Base-by-base conservation (phyloP, 1,284 basidiomycete genomes). In the Cryptococcus maquisensis region DNA sequence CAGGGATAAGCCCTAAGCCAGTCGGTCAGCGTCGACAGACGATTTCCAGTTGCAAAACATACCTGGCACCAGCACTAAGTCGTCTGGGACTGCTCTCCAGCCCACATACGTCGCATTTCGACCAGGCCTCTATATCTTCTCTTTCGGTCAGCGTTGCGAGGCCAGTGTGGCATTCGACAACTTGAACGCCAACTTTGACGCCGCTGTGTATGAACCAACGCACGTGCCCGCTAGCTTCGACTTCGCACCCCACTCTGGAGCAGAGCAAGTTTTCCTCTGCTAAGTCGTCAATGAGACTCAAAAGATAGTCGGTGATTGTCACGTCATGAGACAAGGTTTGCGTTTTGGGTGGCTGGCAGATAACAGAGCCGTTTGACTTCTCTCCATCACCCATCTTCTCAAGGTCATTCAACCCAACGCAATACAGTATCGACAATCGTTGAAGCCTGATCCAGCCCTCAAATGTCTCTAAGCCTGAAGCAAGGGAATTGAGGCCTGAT, bases 391-490 rank as follows among this genome's bases (percentile, higher is more conserved):
- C 39, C 3, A 26, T 26, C 15, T 39, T 44, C 35, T 51, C 38
- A 8, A 44, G 43, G 43, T 44, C 3, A 28, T 28, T 16, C 4
- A 60, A 24, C 5, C 65, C 66, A 4, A 55, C 55, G 16, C 54
- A 60, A 36, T 47, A 56, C 10, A 70, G 51, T 20, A 54, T 49
- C 4, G 67, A 66, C 5, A 69, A 53, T 20, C 58, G 46, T 44
- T 71, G 69, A 21, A 69, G 52, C 24, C 59, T 43, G 1, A 49
- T 52, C 63, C 64, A 71, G 12, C 67, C 69, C n/a, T 65, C 66
- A 44, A 65, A 67, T 9, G 54, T 54, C n/a, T 66, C 66, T 6
- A 65, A 36, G 5, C 58, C 59, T 12, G 32, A 42, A 8, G 55
- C 40, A 7, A 71, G 44, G 4, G 56, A 56, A 4, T 50, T 52